These are phyloP conservation scores for Cyphellophora attinorum DNA, from an alignment of 2,329 filamentous ascomycete genomes.

Conservation along the genomic window DNA sequence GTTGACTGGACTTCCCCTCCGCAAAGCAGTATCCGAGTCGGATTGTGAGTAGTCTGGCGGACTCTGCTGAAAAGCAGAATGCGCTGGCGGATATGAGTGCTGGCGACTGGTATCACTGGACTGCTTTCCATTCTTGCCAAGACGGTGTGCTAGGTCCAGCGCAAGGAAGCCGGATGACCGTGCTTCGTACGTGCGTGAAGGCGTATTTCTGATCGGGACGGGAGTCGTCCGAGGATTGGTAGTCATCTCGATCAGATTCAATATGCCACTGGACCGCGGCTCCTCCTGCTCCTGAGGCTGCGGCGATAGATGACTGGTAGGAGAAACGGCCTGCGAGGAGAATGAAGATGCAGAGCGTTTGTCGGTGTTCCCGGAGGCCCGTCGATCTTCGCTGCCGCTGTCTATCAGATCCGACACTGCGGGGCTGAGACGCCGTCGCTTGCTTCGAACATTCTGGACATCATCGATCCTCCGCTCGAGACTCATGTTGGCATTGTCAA, in stretches of 20 bases:
- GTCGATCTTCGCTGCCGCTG: conserved; percentile 1
- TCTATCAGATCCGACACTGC: conserved; percentile 5
- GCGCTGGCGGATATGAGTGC: too few relatives aligned
- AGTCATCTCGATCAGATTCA: conserved; percentile 13
- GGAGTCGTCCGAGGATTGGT: background rate
- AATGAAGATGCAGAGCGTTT: conserved; percentile 13
- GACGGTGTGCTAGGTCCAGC: conserved; percentile 13
- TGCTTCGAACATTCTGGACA: conserved; percentile 13
- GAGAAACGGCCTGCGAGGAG: conserved; percentile 15
- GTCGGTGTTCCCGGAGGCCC: conserved; percentile 1
- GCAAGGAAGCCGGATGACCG: conserved; percentile 18
- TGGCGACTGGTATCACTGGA: too few relatives aligned
- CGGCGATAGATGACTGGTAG: conserved; percentile 6
- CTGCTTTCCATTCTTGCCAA: conserved; percentile 9
- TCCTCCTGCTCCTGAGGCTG: conserved; percentile 8
- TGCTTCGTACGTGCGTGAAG: conserved; percentile 8
- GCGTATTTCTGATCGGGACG: background rate
- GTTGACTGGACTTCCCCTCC: background rate
- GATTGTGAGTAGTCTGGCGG: conserved; percentile 9
- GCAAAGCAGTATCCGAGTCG: conserved; percentile 4
- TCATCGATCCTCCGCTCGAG: conserved; percentile 17
- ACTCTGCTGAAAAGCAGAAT: too few relatives aligned
- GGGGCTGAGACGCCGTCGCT: conserved; percentile 12
- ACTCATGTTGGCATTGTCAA: conserved; percentile 20
- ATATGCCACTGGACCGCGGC: conserved; percentile 18